Conservation (phyloP, 257 asterid genomes). For the Jaltomata sinuosa region DNA sequence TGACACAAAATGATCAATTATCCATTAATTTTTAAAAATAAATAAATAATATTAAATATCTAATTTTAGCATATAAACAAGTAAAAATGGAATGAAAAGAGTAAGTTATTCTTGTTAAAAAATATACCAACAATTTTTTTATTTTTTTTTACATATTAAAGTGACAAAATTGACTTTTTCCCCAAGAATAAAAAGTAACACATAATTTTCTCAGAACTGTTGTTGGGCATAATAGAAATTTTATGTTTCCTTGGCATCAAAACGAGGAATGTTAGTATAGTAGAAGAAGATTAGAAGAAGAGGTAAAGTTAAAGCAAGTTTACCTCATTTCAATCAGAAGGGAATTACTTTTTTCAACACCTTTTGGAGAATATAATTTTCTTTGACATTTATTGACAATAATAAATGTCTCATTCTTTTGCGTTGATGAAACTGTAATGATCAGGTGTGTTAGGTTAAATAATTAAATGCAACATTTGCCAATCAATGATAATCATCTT, state of each 20-base stretch:
- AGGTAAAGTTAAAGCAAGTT: neutral
- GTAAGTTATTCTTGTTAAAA: neutral
- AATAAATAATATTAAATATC: too few species aligned
- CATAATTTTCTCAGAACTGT: neutral
- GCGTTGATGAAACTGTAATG: neutral
- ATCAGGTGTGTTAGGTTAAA: slow-evolving; percentile 3
- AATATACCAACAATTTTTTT: too few species aligned
- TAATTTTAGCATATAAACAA: too few species aligned
- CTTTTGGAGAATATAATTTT: neutral
- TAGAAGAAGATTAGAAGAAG: neutral
- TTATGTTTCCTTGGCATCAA: neutral
- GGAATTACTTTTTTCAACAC: neutral
- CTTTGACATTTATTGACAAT: neutral
- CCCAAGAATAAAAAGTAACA: neutral
- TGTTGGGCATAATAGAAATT: neutral
- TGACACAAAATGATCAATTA: too few species aligned
- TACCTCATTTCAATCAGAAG: neutral
- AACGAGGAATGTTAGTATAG: neutral
- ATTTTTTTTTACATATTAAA: neutral
- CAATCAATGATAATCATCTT: neutral
- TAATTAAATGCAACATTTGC: slow-evolving; percentile 1
- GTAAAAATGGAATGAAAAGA: too few species aligned
- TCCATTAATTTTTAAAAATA: too few species aligned
- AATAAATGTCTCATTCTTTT: neutral
- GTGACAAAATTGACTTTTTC: neutral